phyloP scores from a whole-genome alignment of 177 flowering plant species.

The Vitis hybrid region DNA sequence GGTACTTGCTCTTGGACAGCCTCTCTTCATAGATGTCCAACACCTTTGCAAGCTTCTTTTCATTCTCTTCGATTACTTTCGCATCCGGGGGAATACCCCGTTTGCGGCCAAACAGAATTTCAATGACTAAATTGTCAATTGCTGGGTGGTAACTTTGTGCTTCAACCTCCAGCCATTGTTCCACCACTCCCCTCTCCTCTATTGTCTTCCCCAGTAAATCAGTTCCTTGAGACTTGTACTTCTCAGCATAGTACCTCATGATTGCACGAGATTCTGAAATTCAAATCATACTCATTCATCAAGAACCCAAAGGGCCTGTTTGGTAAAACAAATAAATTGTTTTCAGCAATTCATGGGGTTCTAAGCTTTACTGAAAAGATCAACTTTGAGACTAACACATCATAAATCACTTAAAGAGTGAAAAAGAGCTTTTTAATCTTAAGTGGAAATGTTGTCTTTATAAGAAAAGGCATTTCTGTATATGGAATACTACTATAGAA shows the following conservation, averaged over 20 bases:
- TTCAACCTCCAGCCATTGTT: constrained; percentile 49
- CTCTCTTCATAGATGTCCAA: constrained; percentile 40
- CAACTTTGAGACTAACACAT: too few species aligned
- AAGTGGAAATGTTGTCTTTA: too few species aligned
- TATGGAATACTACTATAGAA: too few species aligned
- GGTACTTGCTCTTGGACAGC: constrained; percentile 33
- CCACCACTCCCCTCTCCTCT: constrained; percentile 34
- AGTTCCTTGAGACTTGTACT: constrained; percentile 40
- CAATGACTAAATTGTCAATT: constrained; percentile 16
- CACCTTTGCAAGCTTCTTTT: constrained; percentile 31
- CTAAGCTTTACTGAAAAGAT: too few species aligned
- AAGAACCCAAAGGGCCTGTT: too few species aligned
- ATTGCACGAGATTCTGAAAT: constrained; percentile 42
- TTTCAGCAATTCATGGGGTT: too few species aligned
- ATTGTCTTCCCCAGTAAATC: constrained; percentile 33
- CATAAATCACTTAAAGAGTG: too few species aligned
- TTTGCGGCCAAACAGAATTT: constrained; percentile 24
- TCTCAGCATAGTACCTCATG: constrained; percentile 37
- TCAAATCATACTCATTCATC: too few species aligned
- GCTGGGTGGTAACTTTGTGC: constrained; percentile 32
- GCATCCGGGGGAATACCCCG: constrained; percentile 23
- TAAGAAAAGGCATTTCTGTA: too few species aligned
- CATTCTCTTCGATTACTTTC: constrained; percentile 25
- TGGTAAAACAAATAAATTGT: too few species aligned
- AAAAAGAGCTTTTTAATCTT: too few species aligned